These are phyloP conservation scores for Cladorrhinum sp. DNA, from an alignment of 2,329 filamentous ascomycete species.

Conservation along the genomic window DNA sequence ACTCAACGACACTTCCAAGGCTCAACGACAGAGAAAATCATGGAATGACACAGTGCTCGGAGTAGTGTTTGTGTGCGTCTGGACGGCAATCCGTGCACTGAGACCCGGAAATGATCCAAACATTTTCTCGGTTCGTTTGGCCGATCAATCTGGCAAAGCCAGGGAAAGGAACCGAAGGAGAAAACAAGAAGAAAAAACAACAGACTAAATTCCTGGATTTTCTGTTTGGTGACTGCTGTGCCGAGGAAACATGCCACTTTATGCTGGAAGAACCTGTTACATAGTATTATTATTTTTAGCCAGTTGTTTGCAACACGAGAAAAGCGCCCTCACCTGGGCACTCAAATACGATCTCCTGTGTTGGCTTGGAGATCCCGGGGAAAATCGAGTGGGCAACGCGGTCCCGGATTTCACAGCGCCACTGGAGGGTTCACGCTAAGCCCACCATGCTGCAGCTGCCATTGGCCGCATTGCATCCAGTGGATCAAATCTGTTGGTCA, in stretches of 20 bases:
- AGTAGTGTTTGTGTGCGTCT: background rate
- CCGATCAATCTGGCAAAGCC: background rate
- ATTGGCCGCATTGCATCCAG: conserved; percentile 21
- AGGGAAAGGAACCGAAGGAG: background rate
- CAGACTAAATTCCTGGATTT: background rate
- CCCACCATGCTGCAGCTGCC: conserved; percentile 6
- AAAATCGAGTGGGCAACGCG: conserved; percentile 12
- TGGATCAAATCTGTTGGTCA: conserved; percentile 17
- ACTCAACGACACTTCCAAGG: too few species aligned
- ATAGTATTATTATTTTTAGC: background rate
- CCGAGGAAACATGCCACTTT: background rate
- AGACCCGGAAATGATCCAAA: background rate
- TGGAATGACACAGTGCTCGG: background rate
- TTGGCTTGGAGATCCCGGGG: conserved; percentile 16
- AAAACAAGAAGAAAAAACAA: background rate
- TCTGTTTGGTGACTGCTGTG: background rate
- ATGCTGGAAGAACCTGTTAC: background rate
- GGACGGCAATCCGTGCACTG: background rate
- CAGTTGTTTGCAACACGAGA: background rate
- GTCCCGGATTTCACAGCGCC: conserved; percentile 16
- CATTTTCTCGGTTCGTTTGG: background rate
- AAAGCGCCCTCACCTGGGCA: background rate
- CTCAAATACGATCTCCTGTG: conserved; percentile 15
- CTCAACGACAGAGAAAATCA: background rate
- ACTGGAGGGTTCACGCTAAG: conserved; percentile 15